Percentiles rank a stretch among this genome's conserved stretches.
phyloP scores from a whole-genome alignment of 2,329 filamentous ascomycete genomes.

The Pseudogymnoascus verrucosus region DNA sequence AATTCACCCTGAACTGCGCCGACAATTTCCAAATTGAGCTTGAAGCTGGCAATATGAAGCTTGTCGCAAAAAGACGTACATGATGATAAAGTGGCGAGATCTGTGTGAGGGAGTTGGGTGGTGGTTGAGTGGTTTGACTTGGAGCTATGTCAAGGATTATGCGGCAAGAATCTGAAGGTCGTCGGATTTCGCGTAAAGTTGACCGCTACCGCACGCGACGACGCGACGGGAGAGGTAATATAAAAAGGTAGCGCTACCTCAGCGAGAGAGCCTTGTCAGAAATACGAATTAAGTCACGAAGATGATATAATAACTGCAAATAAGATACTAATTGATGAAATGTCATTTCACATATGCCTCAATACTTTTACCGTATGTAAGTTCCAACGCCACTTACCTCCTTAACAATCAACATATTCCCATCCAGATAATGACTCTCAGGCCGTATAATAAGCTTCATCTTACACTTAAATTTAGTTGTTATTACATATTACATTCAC shows the following conservation, averaged over 20 bases:
- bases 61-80: constrained; percentile 1
- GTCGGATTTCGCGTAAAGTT: constrained; percentile 7
- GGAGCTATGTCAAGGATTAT: constrained; percentile 4
- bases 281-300: neutral
- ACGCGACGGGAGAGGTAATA: neutral
- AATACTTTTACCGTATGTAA: neutral
- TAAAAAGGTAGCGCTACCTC: neutral
- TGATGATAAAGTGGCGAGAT: neutral
- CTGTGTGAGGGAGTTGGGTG: constrained; percentile 2
- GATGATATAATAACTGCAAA: neutral
- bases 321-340: neutral
- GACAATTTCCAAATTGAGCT: neutral
- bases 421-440: no score
- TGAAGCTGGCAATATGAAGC: neutral
- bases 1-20: neutral
- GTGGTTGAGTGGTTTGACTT: neutral
- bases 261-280: neutral
- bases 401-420: no score
- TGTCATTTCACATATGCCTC: neutral
- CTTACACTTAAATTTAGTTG: neutral
- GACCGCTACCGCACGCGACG: constrained; percentile 6
- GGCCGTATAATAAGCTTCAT: neutral
- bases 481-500: neutral
- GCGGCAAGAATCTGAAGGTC: constrained; percentile 7
- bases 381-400: no score